Base-by-base conservation (phyloP, 768 basidiomycete species). In the Daedalea quercina region DNA sequence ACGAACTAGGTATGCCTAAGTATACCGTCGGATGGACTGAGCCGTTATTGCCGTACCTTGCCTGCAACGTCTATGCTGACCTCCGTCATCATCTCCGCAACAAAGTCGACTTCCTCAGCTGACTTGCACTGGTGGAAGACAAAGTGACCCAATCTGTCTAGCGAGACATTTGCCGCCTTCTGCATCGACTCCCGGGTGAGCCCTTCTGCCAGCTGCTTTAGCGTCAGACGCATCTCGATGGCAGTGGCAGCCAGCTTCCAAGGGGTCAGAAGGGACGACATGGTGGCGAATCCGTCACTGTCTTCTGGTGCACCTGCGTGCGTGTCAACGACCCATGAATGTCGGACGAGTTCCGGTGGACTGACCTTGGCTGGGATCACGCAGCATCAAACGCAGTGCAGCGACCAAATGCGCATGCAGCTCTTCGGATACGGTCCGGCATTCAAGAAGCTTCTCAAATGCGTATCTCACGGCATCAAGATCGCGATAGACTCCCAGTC, bases 191-290 rank as follows among this genome's bases (percentile, higher is more conserved):
- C 81, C 35, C 79, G 76, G n/a, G 73, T 69, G 28, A 91, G 74
- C 11, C 81, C 81, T 46, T 84, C 78, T 17, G 83, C 85, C 60
- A 91, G 69, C 59, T 88, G 86, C 62, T 85, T 80, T 50, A 91
- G 72, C 41, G 83, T 80, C 35, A 91, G 77, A 53, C 89, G 85
- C 56, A 90, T 76, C 59, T 89, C 84, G 51, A 90, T 85, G 4
- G 85, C 83, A 0, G 90, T 90, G 2, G 87, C 86, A 9, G 86
- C 81, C 23, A 91, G 78, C 61, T 86, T 88, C 87, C 90, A 92
- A 0, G 88, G 90, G 55, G 86, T 90, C 25, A 91, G 70, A 28
- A 87, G 70, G 9, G 80, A 81, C 0, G 81, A 81, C 12, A 84
- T 55, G 6, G 57, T 37, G 25, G 33, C 40, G 23, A 51, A 51